These are phyloP conservation scores for Cyberlindnera petersonii DNA, from an alignment of 805 yeast genomes.

Conservation along the genomic window DNA sequence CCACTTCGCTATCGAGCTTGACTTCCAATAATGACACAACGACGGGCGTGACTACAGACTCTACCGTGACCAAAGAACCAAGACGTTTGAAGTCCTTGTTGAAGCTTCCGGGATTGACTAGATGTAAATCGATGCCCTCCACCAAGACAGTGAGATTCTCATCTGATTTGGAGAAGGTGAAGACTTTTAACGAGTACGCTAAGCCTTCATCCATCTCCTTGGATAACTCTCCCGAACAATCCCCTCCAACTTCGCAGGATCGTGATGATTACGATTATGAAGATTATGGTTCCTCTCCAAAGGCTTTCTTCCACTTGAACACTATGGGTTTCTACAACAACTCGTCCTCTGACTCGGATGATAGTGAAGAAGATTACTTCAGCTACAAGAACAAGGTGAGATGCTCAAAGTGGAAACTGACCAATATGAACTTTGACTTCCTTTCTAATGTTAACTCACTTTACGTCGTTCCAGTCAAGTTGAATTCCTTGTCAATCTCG, in stretches of 20 bases:
- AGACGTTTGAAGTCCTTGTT: conserved; percentile 37
- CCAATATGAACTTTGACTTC: conserved; percentile 19
- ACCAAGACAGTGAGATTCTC: conserved; percentile 63
- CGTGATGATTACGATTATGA: background rate
- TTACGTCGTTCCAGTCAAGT: conserved; percentile 32
- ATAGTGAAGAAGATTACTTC: conserved; percentile 22
- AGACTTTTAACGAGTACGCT: conserved; percentile 57
- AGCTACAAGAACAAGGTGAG: conserved; percentile 13
- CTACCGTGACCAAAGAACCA: conserved; percentile 11
- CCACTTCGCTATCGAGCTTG: conserved; percentile 14
- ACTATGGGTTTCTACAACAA: conserved; percentile 8
- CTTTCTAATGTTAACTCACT: conserved; percentile 5
- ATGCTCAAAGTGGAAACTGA: conserved; percentile 21
- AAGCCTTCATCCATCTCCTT: conserved; percentile 62
- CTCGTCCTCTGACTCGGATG: conserved; percentile 22
- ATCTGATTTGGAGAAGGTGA: conserved; percentile 53
- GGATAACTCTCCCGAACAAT: conserved; percentile 44
- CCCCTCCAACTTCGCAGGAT: conserved; percentile 17
- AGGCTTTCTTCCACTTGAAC: conserved; percentile 25
- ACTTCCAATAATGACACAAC: conserved; percentile 13
- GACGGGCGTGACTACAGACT: conserved; percentile 10
- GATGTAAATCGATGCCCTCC: conserved; percentile 47
- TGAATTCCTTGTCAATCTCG: conserved; percentile 35
- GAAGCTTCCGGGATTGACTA: conserved; percentile 39
- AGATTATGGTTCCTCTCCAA: too few relatives aligned